Evolutionary conservation across 495 filamentous ascomycete species (phyloP).

Genomic region (Evernia prunastri): DNA sequence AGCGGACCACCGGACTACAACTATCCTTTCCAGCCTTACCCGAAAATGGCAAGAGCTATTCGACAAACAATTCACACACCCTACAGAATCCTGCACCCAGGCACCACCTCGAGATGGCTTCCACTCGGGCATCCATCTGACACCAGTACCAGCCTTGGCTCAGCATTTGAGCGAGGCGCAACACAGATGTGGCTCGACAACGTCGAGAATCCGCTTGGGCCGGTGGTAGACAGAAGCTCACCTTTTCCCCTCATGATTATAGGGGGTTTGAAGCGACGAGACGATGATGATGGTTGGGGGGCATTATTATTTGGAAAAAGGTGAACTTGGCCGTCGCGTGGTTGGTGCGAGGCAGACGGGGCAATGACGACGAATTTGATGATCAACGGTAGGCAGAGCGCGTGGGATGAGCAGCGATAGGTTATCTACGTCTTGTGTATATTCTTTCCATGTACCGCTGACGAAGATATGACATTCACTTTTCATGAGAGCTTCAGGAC

Average conservation of each 20-base stretch:
- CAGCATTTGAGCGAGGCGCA: neutral
- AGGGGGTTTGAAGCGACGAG: neutral
- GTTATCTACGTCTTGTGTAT: slow-evolving; percentile 13
- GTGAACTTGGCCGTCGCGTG: neutral
- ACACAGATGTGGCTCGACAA: neutral
- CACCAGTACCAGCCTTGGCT: neutral
- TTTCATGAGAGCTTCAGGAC: no score
- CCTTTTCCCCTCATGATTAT: neutral
- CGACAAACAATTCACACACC: neutral
- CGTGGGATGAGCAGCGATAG: slow-evolving; percentile 11
- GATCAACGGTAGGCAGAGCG: neutral
- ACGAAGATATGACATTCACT: slow-evolving; percentile 1
- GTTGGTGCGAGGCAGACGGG: neutral
- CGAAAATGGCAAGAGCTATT: neutral
- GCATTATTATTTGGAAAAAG: slow-evolving; percentile 1
- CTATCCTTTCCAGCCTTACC: neutral
- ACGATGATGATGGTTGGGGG: neutral
- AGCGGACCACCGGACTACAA: neutral
- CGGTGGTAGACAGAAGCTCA: neutral
- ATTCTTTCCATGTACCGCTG: neutral
- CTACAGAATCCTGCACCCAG: neutral
- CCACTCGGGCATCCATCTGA: neutral
- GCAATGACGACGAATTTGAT: slow-evolving; percentile 12
- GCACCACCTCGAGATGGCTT: neutral
- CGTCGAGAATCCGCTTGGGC: neutral